These are phyloP conservation scores for Naumovozyma dairenensis DNA, from an alignment of 805 yeast species.

Conservation along the genomic window DNA sequence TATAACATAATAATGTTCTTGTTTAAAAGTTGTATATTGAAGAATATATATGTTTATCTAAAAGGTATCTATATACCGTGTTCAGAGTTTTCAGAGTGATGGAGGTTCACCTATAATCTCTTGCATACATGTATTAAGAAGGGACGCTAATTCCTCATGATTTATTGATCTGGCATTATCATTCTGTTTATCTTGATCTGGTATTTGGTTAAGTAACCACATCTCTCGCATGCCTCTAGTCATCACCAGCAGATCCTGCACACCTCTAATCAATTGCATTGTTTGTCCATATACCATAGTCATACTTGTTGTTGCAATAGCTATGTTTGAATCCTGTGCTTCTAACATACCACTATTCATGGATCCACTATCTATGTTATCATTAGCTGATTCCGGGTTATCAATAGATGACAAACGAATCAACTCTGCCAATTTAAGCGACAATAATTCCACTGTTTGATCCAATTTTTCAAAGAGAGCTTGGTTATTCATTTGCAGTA, in stretches of 20 bases:
- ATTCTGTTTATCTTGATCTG: slow-evolving; percentile 10
- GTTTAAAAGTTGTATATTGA: slow-evolving; percentile 8
- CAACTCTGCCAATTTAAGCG: slow-evolving; percentile 23
- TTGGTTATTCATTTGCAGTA: slow-evolving; percentile 26
- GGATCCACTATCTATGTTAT: slow-evolving; percentile 2
- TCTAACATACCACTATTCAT: not conserved
- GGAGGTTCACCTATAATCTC: slow-evolving; percentile 10
- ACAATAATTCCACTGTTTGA: slow-evolving; percentile 22
- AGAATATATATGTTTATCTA: not conserved
- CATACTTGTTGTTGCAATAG: slow-evolving; percentile 22
- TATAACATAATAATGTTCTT: too few relatives aligned
- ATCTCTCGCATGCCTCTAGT: slow-evolving; percentile 27
- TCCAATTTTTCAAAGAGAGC: slow-evolving; percentile 24
- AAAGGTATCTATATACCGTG: too few relatives aligned
- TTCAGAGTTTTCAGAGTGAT: too few relatives aligned
- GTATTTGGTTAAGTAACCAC: slow-evolving; percentile 28
- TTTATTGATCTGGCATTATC: slow-evolving; percentile 4
- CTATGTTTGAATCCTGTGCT: slow-evolving; percentile 12
- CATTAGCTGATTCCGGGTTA: slow-evolving; percentile 9
- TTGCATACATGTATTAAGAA: slow-evolving; percentile 18
- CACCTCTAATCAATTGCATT: slow-evolving; percentile 25
- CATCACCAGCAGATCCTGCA: slow-evolving; percentile 26
- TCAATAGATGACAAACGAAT: slow-evolving; percentile 21
- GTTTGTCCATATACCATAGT: slow-evolving; percentile 24
- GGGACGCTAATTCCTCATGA: slow-evolving; percentile 10